phyloP scores from a whole-genome alignment of 108 stramenopile genomes.

The Nitzschia putrida region DNA sequence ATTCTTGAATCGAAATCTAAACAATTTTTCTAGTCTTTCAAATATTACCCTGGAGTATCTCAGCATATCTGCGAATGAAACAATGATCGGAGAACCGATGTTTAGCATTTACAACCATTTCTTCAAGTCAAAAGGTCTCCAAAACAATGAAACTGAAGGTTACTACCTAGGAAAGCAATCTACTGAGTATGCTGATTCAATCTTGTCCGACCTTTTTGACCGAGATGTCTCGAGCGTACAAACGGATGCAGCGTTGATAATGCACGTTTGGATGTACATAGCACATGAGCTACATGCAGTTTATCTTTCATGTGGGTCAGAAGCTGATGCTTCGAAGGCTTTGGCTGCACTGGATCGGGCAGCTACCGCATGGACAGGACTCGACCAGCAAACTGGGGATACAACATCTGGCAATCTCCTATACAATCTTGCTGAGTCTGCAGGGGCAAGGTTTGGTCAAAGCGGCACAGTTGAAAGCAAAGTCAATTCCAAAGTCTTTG shows the following conservation, averaged over 20 bases:
- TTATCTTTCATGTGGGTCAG: constrained; percentile 35
- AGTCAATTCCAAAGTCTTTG: constrained; percentile 55
- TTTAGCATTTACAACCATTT: constrained; percentile 69
- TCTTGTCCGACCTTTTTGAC: constrained; percentile 54
- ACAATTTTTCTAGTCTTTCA: not conserved
- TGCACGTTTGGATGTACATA: constrained; percentile 74
- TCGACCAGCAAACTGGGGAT: constrained; percentile 46
- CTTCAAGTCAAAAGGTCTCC: constrained; percentile 35
- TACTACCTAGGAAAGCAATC: constrained; percentile 46
- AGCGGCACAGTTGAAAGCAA: constrained; percentile 30
- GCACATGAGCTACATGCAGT: constrained; percentile 56
- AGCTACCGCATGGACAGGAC: constrained; percentile 75
- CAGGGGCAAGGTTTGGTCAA: constrained; percentile 48
- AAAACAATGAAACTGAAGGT: constrained; percentile 45
- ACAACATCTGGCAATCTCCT: constrained; percentile 52
- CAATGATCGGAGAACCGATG: constrained; percentile 50
- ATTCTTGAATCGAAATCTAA: not conserved
- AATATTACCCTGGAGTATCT: constrained; percentile 23
- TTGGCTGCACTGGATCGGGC: constrained; percentile 56
- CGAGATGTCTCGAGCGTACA: constrained; percentile 28
- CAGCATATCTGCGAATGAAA: constrained; percentile 16
- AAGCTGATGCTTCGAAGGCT: constrained; percentile 19
- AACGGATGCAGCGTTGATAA: constrained; percentile 45
- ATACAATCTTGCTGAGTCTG: constrained; percentile 57
- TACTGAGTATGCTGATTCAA: constrained; percentile 53